A percentile compares a stretch with the other conserved stretches of the same genome.
phyloP scores from a whole-genome alignment of 1,284 basidiomycete species.

The Blastosporella zonata region DNA sequence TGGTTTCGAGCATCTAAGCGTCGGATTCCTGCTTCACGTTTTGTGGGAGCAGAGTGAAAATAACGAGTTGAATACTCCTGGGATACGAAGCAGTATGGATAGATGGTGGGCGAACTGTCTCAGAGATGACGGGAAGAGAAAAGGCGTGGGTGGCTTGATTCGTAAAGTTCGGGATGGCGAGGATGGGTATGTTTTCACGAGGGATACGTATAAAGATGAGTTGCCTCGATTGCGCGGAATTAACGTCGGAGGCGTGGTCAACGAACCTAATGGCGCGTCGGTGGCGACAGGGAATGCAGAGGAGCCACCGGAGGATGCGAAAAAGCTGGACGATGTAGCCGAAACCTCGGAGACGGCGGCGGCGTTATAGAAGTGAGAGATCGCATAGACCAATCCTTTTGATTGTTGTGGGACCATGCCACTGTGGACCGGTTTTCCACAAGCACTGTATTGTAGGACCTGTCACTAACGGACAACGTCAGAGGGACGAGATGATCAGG shows the following conservation, averaged over 20 bases:
- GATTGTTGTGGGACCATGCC: not conserved
- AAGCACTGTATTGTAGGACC: no score
- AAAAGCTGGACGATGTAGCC: not conserved
- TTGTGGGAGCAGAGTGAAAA: conserved; percentile 68
- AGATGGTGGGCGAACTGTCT: conserved; percentile 77
- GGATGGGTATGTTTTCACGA: conserved; percentile 49
- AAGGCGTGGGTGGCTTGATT: conserved; percentile 51
- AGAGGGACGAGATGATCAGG: not conserved
- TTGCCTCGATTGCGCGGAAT: conserved; percentile 28
- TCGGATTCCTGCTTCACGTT: conserved; percentile 67
- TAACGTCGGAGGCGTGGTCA: not conserved
- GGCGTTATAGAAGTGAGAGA: not conserved
- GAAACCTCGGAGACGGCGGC: not conserved
- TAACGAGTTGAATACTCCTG: conserved; percentile 44
- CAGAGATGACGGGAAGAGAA: conserved; percentile 54
- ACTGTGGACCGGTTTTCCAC: not conserved
- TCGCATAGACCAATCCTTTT: not conserved
- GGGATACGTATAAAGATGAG: conserved; percentile 50
- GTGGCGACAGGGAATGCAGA: not conserved
- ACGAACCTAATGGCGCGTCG: not conserved
- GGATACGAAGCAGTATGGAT: conserved; percentile 64
- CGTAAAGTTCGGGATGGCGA: conserved; percentile 40
- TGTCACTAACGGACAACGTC: not conserved
- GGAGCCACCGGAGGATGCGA: not conserved
- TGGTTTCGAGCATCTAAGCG: conserved; percentile 58